phyloP scores from a whole-genome alignment of 2,329 filamentous ascomycete genomes.

The Neopestalotiopsis clavispora region DNA sequence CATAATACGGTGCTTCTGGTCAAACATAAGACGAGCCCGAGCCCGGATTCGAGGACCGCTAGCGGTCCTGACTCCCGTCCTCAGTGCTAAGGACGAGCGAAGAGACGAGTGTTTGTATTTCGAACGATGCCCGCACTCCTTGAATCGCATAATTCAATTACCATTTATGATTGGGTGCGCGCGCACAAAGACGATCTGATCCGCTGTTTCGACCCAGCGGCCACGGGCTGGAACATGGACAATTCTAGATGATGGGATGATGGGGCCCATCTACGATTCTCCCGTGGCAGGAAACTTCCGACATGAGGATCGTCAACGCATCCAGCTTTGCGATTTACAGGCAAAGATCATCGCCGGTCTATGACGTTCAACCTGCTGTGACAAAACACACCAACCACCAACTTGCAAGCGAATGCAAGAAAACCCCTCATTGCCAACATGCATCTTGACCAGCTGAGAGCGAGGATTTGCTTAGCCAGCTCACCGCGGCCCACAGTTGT shows the following conservation, averaged over 20 bases:
- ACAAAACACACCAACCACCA: background rate
- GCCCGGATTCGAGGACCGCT: background rate
- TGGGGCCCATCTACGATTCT: background rate
- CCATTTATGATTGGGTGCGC: background rate
- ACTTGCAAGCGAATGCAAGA: background rate
- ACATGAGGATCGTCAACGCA: background rate
- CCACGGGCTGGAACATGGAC: background rate
- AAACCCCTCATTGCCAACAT: background rate
- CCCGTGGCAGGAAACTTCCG: conserved; percentile 1
- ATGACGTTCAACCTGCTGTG: background rate
- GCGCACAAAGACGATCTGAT: background rate
- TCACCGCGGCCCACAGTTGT: no score
- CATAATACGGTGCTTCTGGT: background rate
- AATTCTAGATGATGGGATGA: background rate
- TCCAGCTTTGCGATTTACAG: background rate
- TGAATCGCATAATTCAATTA: background rate
- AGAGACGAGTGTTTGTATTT: background rate
- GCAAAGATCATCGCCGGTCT: background rate
- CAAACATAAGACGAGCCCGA: background rate
- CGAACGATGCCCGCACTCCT: background rate
- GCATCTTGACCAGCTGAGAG: background rate
- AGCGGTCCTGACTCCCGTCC: background rate
- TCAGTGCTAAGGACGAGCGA: background rate
- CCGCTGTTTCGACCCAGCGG: background rate
- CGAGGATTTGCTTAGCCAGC: background rate